Conservation (phyloP, 2,329 filamentous ascomycete genomes). For the Lasiodiplodia sp. region DNA sequence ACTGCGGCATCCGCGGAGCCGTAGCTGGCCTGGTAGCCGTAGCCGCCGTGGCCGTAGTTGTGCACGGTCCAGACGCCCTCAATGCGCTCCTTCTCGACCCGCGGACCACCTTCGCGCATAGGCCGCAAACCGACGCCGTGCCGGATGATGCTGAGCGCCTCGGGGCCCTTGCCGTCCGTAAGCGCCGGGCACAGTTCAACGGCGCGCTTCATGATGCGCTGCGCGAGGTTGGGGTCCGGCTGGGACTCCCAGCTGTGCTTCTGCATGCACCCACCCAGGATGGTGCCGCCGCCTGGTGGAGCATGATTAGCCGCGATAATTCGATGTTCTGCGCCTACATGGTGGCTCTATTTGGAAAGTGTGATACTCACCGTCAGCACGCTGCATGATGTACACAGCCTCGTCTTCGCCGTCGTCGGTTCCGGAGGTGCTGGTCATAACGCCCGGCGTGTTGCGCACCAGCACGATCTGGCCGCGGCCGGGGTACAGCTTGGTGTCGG, state of each 20-base stretch:
- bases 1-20: constrained; percentile 52
- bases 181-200: constrained; percentile 70
- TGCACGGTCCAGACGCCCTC: constrained; percentile 66
- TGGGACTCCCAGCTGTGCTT: constrained; percentile 79
- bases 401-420: constrained; percentile 78
- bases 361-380: constrained; percentile 59
- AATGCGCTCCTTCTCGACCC: constrained; percentile 76
- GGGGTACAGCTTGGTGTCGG: constrained; percentile 75
- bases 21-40: constrained; percentile 68
- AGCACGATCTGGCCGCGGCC: constrained; percentile 84
- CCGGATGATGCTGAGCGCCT: constrained; percentile 76
- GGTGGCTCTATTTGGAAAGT: background rate
- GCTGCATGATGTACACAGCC: constrained; percentile 80
- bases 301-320: background rate
- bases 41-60: constrained; percentile 81
- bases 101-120: constrained; percentile 73
- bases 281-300: constrained; percentile 73
- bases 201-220: constrained; percentile 83
- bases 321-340: constrained; percentile 18
- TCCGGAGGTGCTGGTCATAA: constrained; percentile 75
- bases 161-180: constrained; percentile 70
- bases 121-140: constrained; percentile 86
- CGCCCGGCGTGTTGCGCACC: constrained; percentile 77
- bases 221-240: constrained; percentile 79
- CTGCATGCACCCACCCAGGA: constrained; percentile 87